A percentile compares a stretch with the other conserved stretches of the same genome.
These are phyloP conservation scores for Boletus huronensis DNA, from an alignment of 768 basidiomycete genomes.

Conservation along the genomic window DNA sequence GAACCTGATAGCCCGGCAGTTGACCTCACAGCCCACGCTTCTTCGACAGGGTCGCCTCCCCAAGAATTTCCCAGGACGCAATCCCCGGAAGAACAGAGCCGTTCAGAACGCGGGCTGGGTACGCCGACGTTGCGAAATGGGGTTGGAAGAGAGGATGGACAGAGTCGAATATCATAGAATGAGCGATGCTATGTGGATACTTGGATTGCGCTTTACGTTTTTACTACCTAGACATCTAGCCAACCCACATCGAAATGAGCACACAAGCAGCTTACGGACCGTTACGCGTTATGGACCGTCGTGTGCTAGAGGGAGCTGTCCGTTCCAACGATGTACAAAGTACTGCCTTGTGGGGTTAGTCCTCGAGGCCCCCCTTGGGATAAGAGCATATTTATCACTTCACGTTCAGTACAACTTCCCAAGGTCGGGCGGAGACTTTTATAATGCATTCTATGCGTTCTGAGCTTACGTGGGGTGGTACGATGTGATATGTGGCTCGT, in stretches of 20 bases:
- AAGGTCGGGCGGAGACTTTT: too few species aligned
- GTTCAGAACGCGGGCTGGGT: constrained; percentile 59
- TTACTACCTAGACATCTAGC: constrained; percentile 1
- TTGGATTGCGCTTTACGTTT: background rate
- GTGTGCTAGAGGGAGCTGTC: background rate
- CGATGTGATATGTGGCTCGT: too few species aligned
- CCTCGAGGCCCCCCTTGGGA: background rate
- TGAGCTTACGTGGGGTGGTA: too few species aligned
- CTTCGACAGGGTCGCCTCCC: constrained; percentile 1
- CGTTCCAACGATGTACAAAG: background rate
- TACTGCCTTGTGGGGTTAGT: background rate
- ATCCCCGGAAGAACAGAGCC: constrained; percentile 44
- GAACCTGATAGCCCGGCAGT: constrained; percentile 43
- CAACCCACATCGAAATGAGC: background rate
- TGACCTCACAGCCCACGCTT: constrained; percentile 35
- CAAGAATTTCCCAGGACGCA: constrained; percentile 22
- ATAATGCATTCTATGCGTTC: too few species aligned
- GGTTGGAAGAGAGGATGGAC: constrained; percentile 28
- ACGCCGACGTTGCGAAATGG: constrained; percentile 61
- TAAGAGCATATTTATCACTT: background rate
- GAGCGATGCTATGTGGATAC: background rate
- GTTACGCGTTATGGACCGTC: background rate
- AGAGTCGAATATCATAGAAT: constrained; percentile 1
- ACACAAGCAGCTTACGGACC: background rate
- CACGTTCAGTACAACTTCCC: too few species aligned